Percentiles rank a stretch among this genome's conserved stretches.
Conservation (phyloP, 495 filamentous ascomycete species). For the Barbatosphaeria neglecta region DNA sequence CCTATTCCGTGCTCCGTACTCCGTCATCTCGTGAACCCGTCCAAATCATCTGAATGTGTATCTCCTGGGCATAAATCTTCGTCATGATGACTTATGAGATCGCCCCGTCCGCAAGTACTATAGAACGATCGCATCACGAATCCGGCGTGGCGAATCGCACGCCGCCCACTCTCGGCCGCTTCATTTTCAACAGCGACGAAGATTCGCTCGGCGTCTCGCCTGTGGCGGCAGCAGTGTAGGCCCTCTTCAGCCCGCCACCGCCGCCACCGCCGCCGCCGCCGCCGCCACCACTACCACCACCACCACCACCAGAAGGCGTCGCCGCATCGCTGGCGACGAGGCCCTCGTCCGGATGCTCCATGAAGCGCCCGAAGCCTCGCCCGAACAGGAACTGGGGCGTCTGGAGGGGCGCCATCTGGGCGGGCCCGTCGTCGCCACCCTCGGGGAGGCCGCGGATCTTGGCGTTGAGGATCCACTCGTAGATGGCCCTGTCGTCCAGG, state of each 20-base stretch:
- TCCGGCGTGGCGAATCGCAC: not conserved
- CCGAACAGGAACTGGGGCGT: constrained; percentile 50
- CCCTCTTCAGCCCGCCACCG: not conserved
- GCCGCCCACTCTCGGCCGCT: not conserved
- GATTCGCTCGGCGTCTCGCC: not conserved
- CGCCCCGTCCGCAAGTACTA: no score
- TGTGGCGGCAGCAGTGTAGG: not conserved
- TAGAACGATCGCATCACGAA: not conserved
- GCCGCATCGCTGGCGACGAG: constrained; percentile 8
- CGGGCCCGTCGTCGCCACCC: constrained; percentile 28
- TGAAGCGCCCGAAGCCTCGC: constrained; percentile 24
- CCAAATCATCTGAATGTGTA: no score
- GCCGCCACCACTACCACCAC: no score
- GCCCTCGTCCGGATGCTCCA: constrained; percentile 23
- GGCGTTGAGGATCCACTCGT: constrained; percentile 65
- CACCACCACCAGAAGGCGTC: not conserved
- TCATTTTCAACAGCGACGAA: not conserved
- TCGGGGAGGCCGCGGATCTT: constrained; percentile 47
- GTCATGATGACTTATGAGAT: no score
- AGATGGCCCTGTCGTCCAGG: constrained; percentile 67
- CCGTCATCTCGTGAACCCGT: no score
- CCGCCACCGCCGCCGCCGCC: not conserved
- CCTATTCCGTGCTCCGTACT: no score
- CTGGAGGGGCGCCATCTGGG: constrained; percentile 45
- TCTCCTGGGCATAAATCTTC: no score